Evolutionary conservation across 2,329 filamentous ascomycete genomes (phyloP), one percentile per base, ranked within the genome.

Genomic region (Paradendryphiella salina): DNA sequence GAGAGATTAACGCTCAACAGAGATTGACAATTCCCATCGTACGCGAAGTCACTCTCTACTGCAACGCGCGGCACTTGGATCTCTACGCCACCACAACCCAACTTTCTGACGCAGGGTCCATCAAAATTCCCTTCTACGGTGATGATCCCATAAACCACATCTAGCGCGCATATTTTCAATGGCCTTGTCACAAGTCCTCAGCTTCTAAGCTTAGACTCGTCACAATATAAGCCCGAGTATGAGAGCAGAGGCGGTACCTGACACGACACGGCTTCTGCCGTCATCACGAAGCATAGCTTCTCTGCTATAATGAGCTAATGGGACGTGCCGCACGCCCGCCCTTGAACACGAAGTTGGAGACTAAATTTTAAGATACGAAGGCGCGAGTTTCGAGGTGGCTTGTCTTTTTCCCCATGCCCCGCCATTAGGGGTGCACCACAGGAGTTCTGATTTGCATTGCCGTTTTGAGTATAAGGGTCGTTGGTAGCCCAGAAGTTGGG

Each of bases 241-340:
- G 21, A 29, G 39, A 29, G 28, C 28, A 8, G 33, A 32, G 4
- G 29, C 17, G 17, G 32, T 23, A 20, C 18, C 29, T 32, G 28
- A 21, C 18, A 13, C 39, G 14, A 9, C 23, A 42, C 18, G 13
- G 17, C 29, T 5, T 42, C 6, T 33, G 21, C 21, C 28, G 13
- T 32, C 13, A 18, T 10, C 8, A 32, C 18, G 39, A 42, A 42
- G 28, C 39, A 42, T 42, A 42, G 29, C 28, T 20, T n/a, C 21
- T 17, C 21, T 17, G 10, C 5, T 32, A 42, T 32, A 20, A 33
- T 42, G 18, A 33, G 28, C 39, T 33, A 42, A 33, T 29, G 39
- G 39, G 39, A 42, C 39, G 39, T 11, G 39, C 39, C 39, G 39
- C 29, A 31, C 5, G 39, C 39, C 39, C 39, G 39, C 29, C 11